Evolutionary conservation across 2,329 filamentous ascomycete genomes (phyloP).

Genomic region (Septoria petroselini): DNA sequence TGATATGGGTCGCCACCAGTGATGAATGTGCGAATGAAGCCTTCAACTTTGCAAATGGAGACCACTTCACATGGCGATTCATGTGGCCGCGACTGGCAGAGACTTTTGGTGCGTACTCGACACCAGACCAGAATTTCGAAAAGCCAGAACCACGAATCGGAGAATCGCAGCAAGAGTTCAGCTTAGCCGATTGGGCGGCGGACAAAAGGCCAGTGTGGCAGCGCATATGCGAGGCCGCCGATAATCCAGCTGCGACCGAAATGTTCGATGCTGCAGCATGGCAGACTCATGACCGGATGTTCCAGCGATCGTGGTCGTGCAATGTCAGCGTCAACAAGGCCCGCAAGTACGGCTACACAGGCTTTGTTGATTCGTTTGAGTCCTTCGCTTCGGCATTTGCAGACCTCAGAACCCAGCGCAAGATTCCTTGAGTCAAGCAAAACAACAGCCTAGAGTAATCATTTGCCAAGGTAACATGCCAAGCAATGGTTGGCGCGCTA

Average conservation of each 20-base stretch:
- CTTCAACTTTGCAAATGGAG: conserved; percentile 45
- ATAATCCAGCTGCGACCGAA: conserved; percentile 36
- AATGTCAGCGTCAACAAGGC: conserved; percentile 49
- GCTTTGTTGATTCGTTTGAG: conserved; percentile 42
- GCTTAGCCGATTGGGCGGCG: conserved; percentile 44
- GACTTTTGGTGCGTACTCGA: conserved; percentile 36
- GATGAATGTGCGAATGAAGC: conserved; percentile 38
- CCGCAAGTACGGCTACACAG: conserved; percentile 46
- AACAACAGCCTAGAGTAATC: too few species aligned
- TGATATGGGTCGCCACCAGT: conserved; percentile 39
- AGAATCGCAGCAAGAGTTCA: conserved; percentile 41
- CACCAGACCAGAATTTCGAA: conserved; percentile 17
- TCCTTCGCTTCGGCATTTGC: conserved; percentile 40
- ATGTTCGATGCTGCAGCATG: conserved; percentile 48
- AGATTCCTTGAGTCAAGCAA: too few species aligned
- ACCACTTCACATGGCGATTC: conserved; percentile 40
- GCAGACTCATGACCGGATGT: conserved; percentile 44
- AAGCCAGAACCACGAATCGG: conserved; percentile 30
- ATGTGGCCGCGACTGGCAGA: conserved; percentile 44
- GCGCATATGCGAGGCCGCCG: conserved; percentile 37
- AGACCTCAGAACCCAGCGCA: conserved; percentile 35
- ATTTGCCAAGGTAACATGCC: too few species aligned
- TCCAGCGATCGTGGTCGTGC: conserved; percentile 44
- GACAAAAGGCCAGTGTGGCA: conserved; percentile 42
- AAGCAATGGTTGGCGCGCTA: too few species aligned